Conservation (phyloP, 2,329 filamentous ascomycete species). For the Diaporthe capsici region DNA sequence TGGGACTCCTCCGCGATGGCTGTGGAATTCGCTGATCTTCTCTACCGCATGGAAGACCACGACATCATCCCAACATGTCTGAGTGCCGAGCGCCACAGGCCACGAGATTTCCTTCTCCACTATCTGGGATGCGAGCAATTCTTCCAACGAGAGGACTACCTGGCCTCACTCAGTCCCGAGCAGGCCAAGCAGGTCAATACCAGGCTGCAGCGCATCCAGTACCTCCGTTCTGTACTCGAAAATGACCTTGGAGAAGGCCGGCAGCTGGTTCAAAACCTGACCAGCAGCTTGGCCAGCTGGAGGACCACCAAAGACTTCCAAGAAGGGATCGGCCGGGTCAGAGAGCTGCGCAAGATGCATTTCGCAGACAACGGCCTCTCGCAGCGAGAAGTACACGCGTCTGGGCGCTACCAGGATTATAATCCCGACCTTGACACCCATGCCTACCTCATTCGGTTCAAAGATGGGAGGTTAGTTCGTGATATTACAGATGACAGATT, state of each 20-base stretch:
- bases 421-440: slow-evolving; percentile 39
- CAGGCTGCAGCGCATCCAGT: slow-evolving; percentile 31
- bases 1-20: background rate
- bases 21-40: slow-evolving; percentile 28
- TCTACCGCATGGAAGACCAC: slow-evolving; percentile 40
- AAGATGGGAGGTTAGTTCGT: slow-evolving; percentile 28
- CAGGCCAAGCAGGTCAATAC: slow-evolving; percentile 34
- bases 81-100: slow-evolving; percentile 39
- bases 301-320: slow-evolving; percentile 35
- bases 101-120: slow-evolving; percentile 39
- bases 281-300: slow-evolving; percentile 32
- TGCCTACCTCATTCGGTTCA: slow-evolving; percentile 41
- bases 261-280: slow-evolving; percentile 29
- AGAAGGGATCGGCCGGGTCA: slow-evolving; percentile 35
- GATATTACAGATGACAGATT: slow-evolving; percentile 32
- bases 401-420: slow-evolving; percentile 21
- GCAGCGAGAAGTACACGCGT: slow-evolving; percentile 22
- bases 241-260: slow-evolving; percentile 36
- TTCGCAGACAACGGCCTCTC: slow-evolving; percentile 33
- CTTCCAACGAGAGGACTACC: slow-evolving; percentile 40
- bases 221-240: slow-evolving; percentile 28
- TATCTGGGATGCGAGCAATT: slow-evolving; percentile 42
- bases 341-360: slow-evolving; percentile 36
- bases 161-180: slow-evolving; percentile 21
- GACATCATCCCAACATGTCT: slow-evolving; percentile 41